Conservation (phyloP, 2,329 filamentous ascomycete genomes). For the Aspergillus brunneoviolaceus region DNA sequence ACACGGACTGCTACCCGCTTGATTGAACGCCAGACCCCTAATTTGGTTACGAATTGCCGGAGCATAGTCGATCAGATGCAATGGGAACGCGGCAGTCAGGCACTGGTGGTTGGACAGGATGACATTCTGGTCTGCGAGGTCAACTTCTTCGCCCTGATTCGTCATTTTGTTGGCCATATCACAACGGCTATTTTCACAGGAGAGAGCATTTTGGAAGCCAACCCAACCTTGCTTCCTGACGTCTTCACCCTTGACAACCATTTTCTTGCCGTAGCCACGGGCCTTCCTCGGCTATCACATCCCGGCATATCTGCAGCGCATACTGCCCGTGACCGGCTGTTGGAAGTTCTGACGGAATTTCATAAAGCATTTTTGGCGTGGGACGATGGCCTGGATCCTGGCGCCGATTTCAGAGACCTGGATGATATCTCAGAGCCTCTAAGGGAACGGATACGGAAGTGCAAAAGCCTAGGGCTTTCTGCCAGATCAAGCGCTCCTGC, state of each 20-base stretch:
- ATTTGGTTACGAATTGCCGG: slow-evolving; percentile 59
- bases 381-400: slow-evolving; percentile 45
- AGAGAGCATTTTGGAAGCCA: slow-evolving; percentile 51
- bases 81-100: slow-evolving; percentile 59
- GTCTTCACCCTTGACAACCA: slow-evolving; percentile 56
- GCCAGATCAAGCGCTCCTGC: slow-evolving; percentile 38
- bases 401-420: slow-evolving; percentile 48
- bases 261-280: slow-evolving; percentile 55
- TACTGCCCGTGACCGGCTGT: slow-evolving; percentile 45
- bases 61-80: slow-evolving; percentile 61
- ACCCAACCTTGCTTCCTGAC: slow-evolving; percentile 54
- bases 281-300: slow-evolving; percentile 57
- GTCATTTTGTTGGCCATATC: slow-evolving; percentile 57
- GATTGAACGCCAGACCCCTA: slow-evolving; percentile 50
- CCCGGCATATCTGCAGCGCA: slow-evolving; percentile 52
- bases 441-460: slow-evolving; percentile 42
- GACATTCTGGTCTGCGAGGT: slow-evolving; percentile 50
- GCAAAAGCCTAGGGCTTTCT: slow-evolving; percentile 39
- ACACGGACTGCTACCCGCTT: slow-evolving; percentile 38
- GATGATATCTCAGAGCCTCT: slow-evolving; percentile 51
- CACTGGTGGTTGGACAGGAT: slow-evolving; percentile 44
- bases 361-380: slow-evolving; percentile 45
- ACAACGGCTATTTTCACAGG: slow-evolving; percentile 53
- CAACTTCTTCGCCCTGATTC: slow-evolving; percentile 53
- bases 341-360: slow-evolving; percentile 42